These are phyloP conservation scores for Starmerella vitae DNA, from an alignment of 805 yeast genomes.

Conservation along the genomic window DNA sequence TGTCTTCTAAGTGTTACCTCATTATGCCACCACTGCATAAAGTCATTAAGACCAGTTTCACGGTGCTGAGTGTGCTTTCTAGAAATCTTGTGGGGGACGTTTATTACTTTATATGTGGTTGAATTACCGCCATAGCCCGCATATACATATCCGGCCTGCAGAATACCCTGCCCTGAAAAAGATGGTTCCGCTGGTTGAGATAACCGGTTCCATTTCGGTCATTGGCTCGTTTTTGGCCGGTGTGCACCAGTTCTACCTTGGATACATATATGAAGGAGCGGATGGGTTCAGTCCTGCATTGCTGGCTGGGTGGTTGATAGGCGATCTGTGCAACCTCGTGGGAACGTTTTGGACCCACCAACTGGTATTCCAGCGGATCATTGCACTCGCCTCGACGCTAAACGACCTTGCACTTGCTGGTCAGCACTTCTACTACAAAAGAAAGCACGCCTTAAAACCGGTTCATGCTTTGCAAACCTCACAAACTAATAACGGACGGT, in stretches of 20 bases:
- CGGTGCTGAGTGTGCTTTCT: too few species aligned
- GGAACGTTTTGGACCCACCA: slow-evolving; percentile 26
- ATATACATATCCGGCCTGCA: too few species aligned
- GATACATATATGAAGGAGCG: slow-evolving; percentile 20
- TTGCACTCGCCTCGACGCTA: slow-evolving; percentile 20
- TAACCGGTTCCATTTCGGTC: slow-evolving; percentile 21
- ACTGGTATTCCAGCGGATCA: slow-evolving; percentile 24
- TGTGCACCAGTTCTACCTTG: slow-evolving; percentile 22
- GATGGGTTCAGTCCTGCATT: slow-evolving; percentile 25
- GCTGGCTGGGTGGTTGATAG: slow-evolving; percentile 24
- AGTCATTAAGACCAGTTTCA: too few species aligned
- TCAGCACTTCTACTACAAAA: slow-evolving; percentile 23
- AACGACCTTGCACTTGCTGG: slow-evolving; percentile 20
- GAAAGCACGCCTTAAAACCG: slow-evolving; percentile 7
- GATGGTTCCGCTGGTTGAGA: slow-evolving; percentile 15
- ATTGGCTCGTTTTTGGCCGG: slow-evolving; percentile 25
- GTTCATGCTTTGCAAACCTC: slow-evolving; percentile 1
- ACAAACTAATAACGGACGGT: slow-evolving; percentile 1
- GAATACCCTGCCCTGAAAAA: background rate
- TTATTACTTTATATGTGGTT: too few species aligned
- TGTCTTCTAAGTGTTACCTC: too few species aligned
- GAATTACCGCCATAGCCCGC: too few species aligned
- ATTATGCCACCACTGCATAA: too few species aligned
- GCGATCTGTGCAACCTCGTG: slow-evolving; percentile 24
- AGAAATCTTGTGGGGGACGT: too few species aligned